Base-by-base conservation (phyloP, 2,329 filamentous ascomycete genomes). In the Epichloe glyceriae region DNA sequence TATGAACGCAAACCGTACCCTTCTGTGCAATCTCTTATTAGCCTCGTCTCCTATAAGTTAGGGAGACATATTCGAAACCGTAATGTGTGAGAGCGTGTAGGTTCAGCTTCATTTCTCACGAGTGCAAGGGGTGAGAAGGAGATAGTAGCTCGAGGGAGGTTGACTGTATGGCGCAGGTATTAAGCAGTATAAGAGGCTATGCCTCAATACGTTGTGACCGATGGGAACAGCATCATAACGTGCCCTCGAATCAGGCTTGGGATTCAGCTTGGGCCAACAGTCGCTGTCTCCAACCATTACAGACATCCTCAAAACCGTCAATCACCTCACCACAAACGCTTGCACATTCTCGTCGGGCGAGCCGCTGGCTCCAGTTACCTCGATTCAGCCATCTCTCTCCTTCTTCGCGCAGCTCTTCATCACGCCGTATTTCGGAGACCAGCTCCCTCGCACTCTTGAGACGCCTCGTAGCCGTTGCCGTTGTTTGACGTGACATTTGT, bases 401-500 rank as follows among this genome's bases (percentile, higher is more conserved):
- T 63, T 93, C 83, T 60, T 95, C 88, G 47, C 83, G 80, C 34
- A 83, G 74, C 60, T 95, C 88, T 53, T 88, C 83, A 61, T 97
- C 93, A 52, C 80, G 79, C 56, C 83, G 79, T 72, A 96, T 83
- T 60, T 96, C 91, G 2, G 83, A 80, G 1, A 97, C 84, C 54
- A 95, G 80, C 63, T 95, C 90, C 59, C 85, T 86, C 6, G 88
- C 89, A 37, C 82, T 86, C 58, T 85, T 84, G 48, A 98, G 71
- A 43, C 88, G 79, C 50, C 93, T 76, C 2, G 85, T 83, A 2
- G 91, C 93, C 10, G 85, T 85, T 3, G 82, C 85, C 0, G 88
- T 93, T 1, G 87, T 86, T 67, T 97, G 91, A 12, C 88, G 83
- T 34, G 86, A 89, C 84, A 97, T 95, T 67, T 97, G 91, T 35